Conservation (phyloP, 2,329 filamentous ascomycete species). For the Phaeosphaeriaceae sp. region DNA sequence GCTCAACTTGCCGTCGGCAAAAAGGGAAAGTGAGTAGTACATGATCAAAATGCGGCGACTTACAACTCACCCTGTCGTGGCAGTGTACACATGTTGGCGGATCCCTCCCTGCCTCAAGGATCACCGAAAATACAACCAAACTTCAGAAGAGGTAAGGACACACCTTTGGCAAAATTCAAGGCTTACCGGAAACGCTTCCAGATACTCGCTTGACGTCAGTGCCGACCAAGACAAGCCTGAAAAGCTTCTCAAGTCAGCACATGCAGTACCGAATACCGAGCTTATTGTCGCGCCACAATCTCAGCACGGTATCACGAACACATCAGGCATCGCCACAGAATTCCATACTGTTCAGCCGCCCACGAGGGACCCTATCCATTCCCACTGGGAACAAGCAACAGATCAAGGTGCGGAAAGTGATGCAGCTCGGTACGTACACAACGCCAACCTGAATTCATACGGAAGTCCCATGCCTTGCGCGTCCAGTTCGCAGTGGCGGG, state of each 20-base stretch:
- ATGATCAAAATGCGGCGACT: not conserved
- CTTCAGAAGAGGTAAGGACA: not conserved
- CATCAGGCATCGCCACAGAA: not conserved
- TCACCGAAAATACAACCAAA: not conserved
- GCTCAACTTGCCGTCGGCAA: conserved; percentile 29
- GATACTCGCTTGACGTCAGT: not conserved
- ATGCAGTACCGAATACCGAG: not conserved
- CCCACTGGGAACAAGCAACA: not conserved
- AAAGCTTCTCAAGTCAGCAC: not conserved
- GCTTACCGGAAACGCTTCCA: not conserved
- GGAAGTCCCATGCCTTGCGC: not conserved
- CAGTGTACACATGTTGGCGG: not conserved
- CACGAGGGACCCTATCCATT: not conserved
- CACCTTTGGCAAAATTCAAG: not conserved
- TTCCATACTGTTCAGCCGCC: no score
- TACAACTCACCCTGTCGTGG: not conserved
- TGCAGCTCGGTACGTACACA: conserved; percentile 2
- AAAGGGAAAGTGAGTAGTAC: conserved; percentile 32
- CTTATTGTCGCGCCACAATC: not conserved
- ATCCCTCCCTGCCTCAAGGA: not conserved
- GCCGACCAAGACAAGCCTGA: not conserved
- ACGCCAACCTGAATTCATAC: not conserved
- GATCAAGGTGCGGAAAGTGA: not conserved
- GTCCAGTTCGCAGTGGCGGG: not conserved
- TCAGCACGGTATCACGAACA: not conserved